Percentiles rank a stretch among this genome's conserved stretches.
These are phyloP conservation scores for Cryptosporidium canis DNA, from an alignment of 169 alveolate species.

Conservation along the genomic window DNA sequence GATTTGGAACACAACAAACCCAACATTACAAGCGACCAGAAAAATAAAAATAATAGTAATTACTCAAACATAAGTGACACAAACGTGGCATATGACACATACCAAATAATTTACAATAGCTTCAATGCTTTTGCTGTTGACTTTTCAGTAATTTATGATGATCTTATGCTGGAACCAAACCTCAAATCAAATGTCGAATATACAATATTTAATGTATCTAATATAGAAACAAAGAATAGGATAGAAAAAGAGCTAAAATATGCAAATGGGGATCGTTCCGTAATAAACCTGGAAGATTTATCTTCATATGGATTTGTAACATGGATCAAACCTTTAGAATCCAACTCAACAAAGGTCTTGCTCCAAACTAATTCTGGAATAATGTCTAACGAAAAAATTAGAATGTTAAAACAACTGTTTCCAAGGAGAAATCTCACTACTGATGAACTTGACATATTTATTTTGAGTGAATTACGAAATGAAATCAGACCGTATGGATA, in stretches of 20 bases:
- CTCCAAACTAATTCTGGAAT: conserved; percentile 20
- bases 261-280: neutral
- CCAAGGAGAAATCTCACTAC: conserved; percentile 27
- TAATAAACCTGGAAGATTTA: neutral
- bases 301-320: conserved; percentile 23
- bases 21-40: neutral
- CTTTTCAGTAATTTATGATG: conserved; percentile 29
- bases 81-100: neutral
- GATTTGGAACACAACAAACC: neutral
- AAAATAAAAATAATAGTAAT: neutral
- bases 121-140: neutral
- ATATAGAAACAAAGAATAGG: neutral
- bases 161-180: neutral
- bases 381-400: neutral
- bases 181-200: conserved; percentile 30
- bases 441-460: neutral
- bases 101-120: neutral
- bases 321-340: conserved; percentile 23
- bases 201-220: conserved; percentile 22
- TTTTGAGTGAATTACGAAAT: neutral
- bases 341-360: neutral
- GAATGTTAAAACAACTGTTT: neutral
- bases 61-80: neutral
- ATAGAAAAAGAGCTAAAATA: neutral
- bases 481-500: neutral